Conservation (phyloP, 345 rosid species). For the Capsella bursapastoris region DNA sequence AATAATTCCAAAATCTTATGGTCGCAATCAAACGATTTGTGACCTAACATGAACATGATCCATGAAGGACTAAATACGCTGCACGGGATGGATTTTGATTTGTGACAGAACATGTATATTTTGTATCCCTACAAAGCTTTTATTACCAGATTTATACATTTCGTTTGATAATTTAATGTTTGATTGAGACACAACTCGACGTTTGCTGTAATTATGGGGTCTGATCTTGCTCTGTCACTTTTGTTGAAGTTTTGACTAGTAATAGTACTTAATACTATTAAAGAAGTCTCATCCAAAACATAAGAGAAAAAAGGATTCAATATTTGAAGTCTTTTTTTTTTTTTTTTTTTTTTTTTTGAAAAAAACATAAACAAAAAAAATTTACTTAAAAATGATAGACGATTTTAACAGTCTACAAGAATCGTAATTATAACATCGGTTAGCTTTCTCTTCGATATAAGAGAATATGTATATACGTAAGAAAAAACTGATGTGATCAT, state of each 20-base stretch:
- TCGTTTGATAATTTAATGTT: constrained; percentile 32
- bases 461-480: too few relatives aligned
- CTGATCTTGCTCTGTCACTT: constrained; percentile 22
- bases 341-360: too few relatives aligned
- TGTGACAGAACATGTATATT: constrained; percentile 34
- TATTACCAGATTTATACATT: constrained; percentile 15
- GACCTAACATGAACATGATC: constrained; percentile 25
- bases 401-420: background rate
- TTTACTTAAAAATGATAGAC: background rate
- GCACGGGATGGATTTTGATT: constrained; percentile 17
- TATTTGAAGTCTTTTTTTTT: background rate
- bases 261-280: constrained; percentile 26
- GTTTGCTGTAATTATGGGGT: constrained; percentile 40
- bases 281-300: constrained; percentile 23
- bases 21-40: constrained; percentile 25
- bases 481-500: too few relatives aligned
- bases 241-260: constrained; percentile 17
- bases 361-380: too few relatives aligned
- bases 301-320: background rate
- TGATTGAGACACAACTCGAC: constrained; percentile 38
- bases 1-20: constrained; percentile 9
- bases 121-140: constrained; percentile 36
- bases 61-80: constrained; percentile 17
- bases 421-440: too few relatives aligned
- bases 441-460: too few relatives aligned